A percentile compares a stretch with the other conserved stretches of the same genome.
Evolutionary conservation across 148 eudicot species (phyloP).

Genomic region (Rhododendron kiyosumense): DNA sequence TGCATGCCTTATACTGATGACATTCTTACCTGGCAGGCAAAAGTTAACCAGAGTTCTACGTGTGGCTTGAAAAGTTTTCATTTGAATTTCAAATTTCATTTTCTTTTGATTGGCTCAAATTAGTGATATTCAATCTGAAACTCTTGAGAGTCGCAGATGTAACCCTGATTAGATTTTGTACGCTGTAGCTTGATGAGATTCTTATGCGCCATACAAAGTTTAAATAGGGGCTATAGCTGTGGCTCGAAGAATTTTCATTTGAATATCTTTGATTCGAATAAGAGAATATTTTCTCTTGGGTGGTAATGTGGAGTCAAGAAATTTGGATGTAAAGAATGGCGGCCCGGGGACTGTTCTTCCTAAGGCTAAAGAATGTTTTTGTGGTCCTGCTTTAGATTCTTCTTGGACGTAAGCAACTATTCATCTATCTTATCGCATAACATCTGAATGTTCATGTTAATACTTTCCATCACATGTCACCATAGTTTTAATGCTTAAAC

Average conservation of each 20-base stretch:
- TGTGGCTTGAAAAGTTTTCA: not conserved
- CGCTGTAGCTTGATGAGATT: not conserved
- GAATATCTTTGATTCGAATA: not conserved
- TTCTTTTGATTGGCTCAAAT: not conserved
- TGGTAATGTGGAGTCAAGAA: conserved; percentile 2
- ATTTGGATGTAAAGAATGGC: conserved; percentile 10
- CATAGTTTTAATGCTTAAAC: not conserved
- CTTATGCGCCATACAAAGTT: not conserved
- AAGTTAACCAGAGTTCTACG: not conserved
- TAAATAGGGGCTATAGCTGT: not conserved
- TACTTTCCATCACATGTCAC: not conserved
- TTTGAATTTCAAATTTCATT: not conserved
- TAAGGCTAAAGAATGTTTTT: conserved; percentile 23
- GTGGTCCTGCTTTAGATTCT: conserved; percentile 39
- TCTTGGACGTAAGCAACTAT: conserved; percentile 58
- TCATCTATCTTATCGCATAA: not conserved
- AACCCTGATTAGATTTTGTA: not conserved
- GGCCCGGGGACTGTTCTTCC: not conserved
- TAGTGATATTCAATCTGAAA: not conserved
- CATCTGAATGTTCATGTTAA: not conserved
- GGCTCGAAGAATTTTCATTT: not conserved
- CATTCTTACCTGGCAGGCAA: not conserved
- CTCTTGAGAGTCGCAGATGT: not conserved
- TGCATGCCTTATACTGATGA: not conserved
- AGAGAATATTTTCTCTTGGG: conserved; percentile 7